phyloP scores from a whole-genome alignment of 1,284 basidiomycete genomes.

The Meira nashicola region DNA sequence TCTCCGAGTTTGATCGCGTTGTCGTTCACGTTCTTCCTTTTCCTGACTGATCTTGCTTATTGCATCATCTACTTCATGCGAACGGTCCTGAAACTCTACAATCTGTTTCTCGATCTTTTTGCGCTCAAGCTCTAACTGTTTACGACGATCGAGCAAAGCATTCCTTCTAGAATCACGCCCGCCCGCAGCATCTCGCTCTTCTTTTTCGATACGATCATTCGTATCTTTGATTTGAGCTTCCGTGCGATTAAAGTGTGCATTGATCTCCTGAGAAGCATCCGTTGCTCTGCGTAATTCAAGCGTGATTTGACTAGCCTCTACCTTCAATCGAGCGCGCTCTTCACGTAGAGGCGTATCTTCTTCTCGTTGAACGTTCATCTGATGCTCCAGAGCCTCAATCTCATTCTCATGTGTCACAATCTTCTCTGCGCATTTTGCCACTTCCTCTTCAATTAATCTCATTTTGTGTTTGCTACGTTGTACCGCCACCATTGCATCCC shows the following conservation, averaged over 20 bases:
- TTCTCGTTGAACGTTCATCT: background rate
- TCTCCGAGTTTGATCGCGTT: conserved; percentile 13
- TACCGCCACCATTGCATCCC: conserved; percentile 16
- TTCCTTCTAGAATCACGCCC: conserved; percentile 52
- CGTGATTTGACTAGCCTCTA: no score
- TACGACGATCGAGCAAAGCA: conserved; percentile 1
- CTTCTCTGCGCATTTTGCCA: background rate
- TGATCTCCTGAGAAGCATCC: background rate
- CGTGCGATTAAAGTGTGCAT: conserved; percentile 7
- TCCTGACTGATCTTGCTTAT: conserved; percentile 17
- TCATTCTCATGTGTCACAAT: background rate
- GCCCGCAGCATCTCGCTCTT: conserved; percentile 53
- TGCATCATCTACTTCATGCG: conserved; percentile 9
- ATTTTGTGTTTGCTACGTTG: background rate
- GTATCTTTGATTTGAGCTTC: background rate
- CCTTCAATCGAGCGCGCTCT: background rate
- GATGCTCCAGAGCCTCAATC: background rate
- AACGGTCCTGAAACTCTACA: conserved; percentile 4
- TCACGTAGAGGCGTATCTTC: background rate
- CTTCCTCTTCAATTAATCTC: background rate
- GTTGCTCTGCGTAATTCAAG: background rate
- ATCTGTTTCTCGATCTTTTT: conserved; percentile 6
- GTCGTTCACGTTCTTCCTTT: conserved; percentile 51
- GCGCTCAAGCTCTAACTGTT: conserved; percentile 6
- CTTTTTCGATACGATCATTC: conserved; percentile 14